Evolutionary conservation across 164 flowering plant genomes (phyloP).

Genomic region (Platanus orientalis): DNA sequence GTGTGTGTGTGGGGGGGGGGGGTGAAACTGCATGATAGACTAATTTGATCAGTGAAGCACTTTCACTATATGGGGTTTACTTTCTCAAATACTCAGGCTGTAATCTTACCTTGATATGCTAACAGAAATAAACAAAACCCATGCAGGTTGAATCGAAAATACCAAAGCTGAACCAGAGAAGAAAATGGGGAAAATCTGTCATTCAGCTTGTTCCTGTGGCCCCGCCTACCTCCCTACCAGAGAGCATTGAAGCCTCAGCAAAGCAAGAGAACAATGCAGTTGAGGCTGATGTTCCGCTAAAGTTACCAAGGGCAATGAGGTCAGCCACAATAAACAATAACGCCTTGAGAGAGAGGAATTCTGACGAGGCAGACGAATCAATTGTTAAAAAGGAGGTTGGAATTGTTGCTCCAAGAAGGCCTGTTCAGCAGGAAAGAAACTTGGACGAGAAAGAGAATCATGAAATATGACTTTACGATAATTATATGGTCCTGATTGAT

Average conservation of each 20-base stretch:
- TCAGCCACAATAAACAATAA: conserved; percentile 40
- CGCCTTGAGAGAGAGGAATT: conserved; percentile 64
- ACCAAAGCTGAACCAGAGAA: conserved; percentile 58
- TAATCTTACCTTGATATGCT: too few species aligned
- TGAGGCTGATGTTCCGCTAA: conserved; percentile 43
- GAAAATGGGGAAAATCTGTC: conserved; percentile 63
- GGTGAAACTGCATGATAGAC: too few species aligned
- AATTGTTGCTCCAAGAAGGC: conserved; percentile 30
- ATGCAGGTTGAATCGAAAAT: conserved; percentile 58
- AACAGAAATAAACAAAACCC: too few species aligned
- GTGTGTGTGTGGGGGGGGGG: too few species aligned
- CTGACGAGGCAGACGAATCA: conserved; percentile 35
- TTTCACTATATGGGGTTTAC: too few species aligned
- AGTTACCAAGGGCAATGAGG: conserved; percentile 77
- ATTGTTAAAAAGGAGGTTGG: conserved; percentile 32
- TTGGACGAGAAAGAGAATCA: conserved; percentile 71
- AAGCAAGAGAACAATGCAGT: conserved; percentile 25
- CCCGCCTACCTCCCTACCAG: conserved; percentile 35
- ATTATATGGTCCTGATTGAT: neutral
- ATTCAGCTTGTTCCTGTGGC: conserved; percentile 66
- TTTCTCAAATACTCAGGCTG: too few species aligned
- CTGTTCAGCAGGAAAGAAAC: conserved; percentile 34
- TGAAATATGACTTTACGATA: neutral
- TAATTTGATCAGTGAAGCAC: too few species aligned
- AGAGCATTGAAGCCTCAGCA: conserved; percentile 24